Conservation (phyloP, 805 yeast species). For the Candida gorgasii region DNA sequence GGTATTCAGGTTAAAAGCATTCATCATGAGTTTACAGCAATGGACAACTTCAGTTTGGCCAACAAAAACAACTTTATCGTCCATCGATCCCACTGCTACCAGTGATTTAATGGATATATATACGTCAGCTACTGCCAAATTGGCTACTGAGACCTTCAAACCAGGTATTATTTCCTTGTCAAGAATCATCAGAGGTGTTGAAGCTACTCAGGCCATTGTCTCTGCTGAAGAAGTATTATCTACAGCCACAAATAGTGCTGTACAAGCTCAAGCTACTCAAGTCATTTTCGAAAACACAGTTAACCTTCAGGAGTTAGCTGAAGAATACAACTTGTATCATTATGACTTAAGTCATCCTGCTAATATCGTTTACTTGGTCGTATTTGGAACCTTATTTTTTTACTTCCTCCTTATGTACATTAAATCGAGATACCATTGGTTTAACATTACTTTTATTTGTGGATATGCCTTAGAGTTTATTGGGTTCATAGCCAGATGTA, state of each 20-base stretch:
- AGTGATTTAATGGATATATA: slow-evolving; percentile 21
- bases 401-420: slow-evolving; percentile 28
- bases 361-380: slow-evolving; percentile 30
- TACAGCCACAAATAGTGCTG: slow-evolving; percentile 35
- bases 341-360: slow-evolving; percentile 27
- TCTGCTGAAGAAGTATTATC: slow-evolving; percentile 37
- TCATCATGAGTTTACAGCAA: too few species aligned
- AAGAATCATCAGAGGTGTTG: slow-evolving; percentile 31
- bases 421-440: slow-evolving; percentile 41
- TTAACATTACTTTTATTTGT: slow-evolving; percentile 35
- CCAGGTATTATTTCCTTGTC: too few species aligned
- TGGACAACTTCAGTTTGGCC: slow-evolving; percentile 31
- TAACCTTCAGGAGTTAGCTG: slow-evolving; percentile 29
- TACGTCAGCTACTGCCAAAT: slow-evolving; percentile 17
- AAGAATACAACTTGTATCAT: slow-evolving; percentile 30
- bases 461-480: slow-evolving; percentile 37
- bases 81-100: slow-evolving; percentile 17
- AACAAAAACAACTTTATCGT: slow-evolving; percentile 28
- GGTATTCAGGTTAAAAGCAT: too few species aligned
- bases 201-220: slow-evolving; percentile 36
- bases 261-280: slow-evolving; percentile 31
- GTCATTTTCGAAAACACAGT: slow-evolving; percentile 34
- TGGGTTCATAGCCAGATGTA: slow-evolving; percentile 40
- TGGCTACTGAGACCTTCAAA: slow-evolving; percentile 16
- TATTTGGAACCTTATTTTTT: slow-evolving; percentile 27